A percentile compares a stretch with the other conserved stretches of the same genome.
Evolutionary conservation across 148 eudicot species (phyloP).

Genomic region (Camellia japonica): DNA sequence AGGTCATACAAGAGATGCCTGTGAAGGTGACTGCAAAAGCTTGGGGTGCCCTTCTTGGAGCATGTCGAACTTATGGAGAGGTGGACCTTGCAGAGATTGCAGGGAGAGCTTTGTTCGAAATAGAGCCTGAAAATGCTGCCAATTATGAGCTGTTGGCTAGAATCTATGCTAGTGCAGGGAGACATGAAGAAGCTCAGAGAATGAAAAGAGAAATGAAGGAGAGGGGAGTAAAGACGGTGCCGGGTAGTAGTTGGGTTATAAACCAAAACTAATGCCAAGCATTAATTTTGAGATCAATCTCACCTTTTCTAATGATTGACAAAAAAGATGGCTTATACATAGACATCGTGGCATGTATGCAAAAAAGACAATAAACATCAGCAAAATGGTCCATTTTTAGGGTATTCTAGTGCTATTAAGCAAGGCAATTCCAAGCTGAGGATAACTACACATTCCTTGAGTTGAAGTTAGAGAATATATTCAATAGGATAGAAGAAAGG

Average conservation of each 20-base stretch:
- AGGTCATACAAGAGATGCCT: slow-evolving; percentile 43
- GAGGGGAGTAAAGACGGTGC: slow-evolving; percentile 45
- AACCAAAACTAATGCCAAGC: slow-evolving; percentile 14
- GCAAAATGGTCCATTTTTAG: background rate
- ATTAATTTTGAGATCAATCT: no score
- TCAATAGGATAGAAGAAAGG: background rate
- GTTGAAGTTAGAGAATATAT: background rate
- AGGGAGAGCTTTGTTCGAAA: slow-evolving; percentile 47
- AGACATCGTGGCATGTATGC: background rate
- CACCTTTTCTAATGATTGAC: background rate
- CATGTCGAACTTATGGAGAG: slow-evolving; percentile 55
- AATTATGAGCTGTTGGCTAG: slow-evolving; percentile 53
- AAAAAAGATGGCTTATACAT: background rate
- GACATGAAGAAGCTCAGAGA: slow-evolving; percentile 48
- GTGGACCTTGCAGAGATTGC: slow-evolving; percentile 55
- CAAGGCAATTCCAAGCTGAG: background rate
- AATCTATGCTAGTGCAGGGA: slow-evolving; percentile 47
- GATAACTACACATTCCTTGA: background rate
- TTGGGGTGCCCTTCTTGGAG: slow-evolving; percentile 69
- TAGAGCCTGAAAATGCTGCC: slow-evolving; percentile 62
- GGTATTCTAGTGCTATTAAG: background rate
- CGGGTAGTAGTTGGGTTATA: slow-evolving; percentile 55
- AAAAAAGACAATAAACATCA: background rate
- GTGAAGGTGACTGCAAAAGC: slow-evolving; percentile 56
- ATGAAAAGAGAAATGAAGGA: slow-evolving; percentile 48